A percentile compares a stretch with the other conserved stretches of the same genome.
Conservation (phyloP, 306 rosid genomes). For the Styphnolobium japonicum region DNA sequence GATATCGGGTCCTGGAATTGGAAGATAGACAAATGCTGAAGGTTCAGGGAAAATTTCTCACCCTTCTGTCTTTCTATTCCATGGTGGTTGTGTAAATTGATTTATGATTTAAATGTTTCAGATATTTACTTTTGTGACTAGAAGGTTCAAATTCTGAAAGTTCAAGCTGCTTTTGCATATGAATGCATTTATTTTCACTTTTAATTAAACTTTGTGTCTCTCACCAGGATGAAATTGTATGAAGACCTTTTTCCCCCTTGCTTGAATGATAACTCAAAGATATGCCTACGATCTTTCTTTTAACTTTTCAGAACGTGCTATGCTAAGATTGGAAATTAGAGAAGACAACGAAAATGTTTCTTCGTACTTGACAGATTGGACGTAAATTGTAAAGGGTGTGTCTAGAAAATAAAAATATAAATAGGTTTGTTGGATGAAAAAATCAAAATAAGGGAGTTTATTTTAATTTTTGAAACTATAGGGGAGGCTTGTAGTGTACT, state of each 20-base stretch:
- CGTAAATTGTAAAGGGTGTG: background rate
- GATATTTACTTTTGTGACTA: constrained; percentile 22
- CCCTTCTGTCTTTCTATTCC: constrained; percentile 38
- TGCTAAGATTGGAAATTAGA: background rate
- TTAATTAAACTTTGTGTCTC: background rate
- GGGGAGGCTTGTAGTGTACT: background rate
- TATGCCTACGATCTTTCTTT: background rate
- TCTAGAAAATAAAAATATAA: background rate
- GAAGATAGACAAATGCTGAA: constrained; percentile 32
- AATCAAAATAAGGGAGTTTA: background rate
- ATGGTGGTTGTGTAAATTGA: constrained; percentile 44
- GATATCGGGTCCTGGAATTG: constrained; percentile 34
- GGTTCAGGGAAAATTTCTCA: constrained; percentile 36
- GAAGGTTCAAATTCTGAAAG: background rate
- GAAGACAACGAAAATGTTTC: background rate
- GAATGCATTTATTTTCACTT: background rate
- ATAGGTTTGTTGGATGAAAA: background rate
- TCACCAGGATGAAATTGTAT: background rate
- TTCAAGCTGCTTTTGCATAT: constrained; percentile 9
- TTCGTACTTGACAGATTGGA: background rate
- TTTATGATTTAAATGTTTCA: constrained; percentile 38
- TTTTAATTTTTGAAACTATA: background rate
- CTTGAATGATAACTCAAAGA: background rate
- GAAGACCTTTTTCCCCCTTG: background rate
- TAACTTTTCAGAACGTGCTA: background rate